Evolutionary conservation across 108 stramenopile species (phyloP).

Genomic region (Aurantiochytrium sp.): DNA sequence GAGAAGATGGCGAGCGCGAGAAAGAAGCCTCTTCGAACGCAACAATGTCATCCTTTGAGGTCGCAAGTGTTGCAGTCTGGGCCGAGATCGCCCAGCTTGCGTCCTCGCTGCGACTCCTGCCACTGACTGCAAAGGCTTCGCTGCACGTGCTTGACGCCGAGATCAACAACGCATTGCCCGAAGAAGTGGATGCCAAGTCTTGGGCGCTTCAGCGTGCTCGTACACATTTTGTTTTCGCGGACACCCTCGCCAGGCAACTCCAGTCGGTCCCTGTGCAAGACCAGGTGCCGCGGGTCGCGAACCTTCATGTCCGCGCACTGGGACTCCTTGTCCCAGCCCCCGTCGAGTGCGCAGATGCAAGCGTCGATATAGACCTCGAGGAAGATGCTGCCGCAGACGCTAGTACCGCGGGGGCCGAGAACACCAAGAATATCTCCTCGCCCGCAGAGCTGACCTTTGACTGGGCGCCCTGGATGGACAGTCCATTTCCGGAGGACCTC

Average conservation of each 20-base stretch:
- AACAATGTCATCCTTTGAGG: no score
- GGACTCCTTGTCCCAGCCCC: background rate
- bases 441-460: background rate
- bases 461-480: background rate
- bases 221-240: background rate
- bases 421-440: background rate
- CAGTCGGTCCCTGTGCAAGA: background rate
- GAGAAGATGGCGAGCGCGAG: no score
- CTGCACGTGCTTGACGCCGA: background rate
- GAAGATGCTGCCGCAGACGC: background rate
- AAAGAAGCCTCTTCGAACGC: no score
- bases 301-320: background rate
- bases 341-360: background rate
- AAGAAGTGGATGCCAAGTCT: background rate
- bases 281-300: background rate
- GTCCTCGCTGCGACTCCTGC: background rate
- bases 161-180: background rate
- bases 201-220: background rate
- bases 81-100: conserved; percentile 3
- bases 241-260: background rate
- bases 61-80: background rate
- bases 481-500: background rate
- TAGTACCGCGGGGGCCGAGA: background rate
- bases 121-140: background rate
- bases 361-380: background rate